A percentile compares a stretch with the other conserved stretches of the same genome.
Conservation (phyloP, 2,329 filamentous ascomycete genomes). For the Penicillium aurantiogriseum region DNA sequence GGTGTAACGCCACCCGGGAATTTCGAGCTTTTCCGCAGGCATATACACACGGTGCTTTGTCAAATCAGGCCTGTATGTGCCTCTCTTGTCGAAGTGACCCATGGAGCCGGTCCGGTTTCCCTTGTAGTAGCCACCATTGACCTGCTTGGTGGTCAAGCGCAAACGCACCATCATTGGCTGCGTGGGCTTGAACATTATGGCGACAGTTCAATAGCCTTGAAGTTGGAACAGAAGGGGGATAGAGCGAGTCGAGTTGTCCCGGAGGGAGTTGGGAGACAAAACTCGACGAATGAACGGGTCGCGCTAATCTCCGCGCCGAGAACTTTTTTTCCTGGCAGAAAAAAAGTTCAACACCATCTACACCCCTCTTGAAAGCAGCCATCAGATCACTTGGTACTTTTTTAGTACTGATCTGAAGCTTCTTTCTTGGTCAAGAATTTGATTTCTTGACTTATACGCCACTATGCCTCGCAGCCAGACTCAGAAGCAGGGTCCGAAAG, state of each 20-base stretch:
- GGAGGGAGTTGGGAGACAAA: conserved; percentile 10
- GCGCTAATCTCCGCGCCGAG: conserved; percentile 36
- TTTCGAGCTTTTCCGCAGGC: conserved; percentile 3
- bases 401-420: conserved; percentile 2
- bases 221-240: background rate
- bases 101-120: conserved; percentile 85
- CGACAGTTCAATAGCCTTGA: conserved; percentile 3
- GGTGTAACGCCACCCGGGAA: background rate
- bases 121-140: conserved; percentile 95
- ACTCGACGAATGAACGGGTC: conserved; percentile 25
- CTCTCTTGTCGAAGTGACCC: conserved; percentile 68
- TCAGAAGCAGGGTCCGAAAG: conserved; percentile 40
- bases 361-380: conserved; percentile 15
- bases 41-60: conserved; percentile 87
- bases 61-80: conserved; percentile 74
- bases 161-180: conserved; percentile 63
- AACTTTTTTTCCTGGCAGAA: conserved; percentile 34
- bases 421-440: conserved; percentile 2
- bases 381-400: conserved; percentile 10
- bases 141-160: conserved; percentile 90
- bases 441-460: conserved; percentile 8
- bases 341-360: conserved; percentile 28
- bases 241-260: conserved; percentile 22
- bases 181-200: conserved; percentile 46
- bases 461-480: conserved; percentile 45